phyloP scores from a whole-genome alignment of 2,329 filamentous ascomycete species.

The Harringtonia lauricola region DNA sequence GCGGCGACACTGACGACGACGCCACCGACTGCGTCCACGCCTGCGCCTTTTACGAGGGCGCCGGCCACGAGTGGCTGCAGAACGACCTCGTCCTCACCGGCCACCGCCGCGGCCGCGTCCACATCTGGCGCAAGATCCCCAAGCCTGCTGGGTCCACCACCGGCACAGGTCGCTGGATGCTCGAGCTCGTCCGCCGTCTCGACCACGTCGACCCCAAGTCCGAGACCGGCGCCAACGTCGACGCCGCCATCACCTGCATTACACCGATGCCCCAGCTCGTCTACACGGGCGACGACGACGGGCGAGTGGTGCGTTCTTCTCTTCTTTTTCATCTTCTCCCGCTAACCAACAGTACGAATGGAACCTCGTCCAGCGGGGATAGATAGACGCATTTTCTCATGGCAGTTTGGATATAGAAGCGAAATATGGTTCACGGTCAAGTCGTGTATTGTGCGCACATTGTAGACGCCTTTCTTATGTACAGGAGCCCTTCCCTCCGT shows the following conservation, averaged over 20 bases:
- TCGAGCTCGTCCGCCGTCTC: slow-evolving; percentile 70
- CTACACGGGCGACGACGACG: slow-evolving; percentile 91
- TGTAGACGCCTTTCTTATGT: no score
- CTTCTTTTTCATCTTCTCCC: neutral
- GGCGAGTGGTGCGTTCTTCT: slow-evolving; percentile 63
- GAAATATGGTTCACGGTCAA: no score
- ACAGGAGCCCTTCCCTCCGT: neutral
- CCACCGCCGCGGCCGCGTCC: slow-evolving; percentile 72
- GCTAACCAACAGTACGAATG: slow-evolving; percentile 45
- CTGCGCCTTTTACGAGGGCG: slow-evolving; percentile 88
- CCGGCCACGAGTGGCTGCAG: slow-evolving; percentile 84
- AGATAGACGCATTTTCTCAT: neutral
- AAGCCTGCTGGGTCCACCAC: slow-evolving; percentile 31
- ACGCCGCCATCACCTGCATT: slow-evolving; percentile 74
- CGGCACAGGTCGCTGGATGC: slow-evolving; percentile 63
- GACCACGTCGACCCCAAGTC: slow-evolving; percentile 66
- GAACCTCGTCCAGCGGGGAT: slow-evolving; percentile 40
- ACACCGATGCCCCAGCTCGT: slow-evolving; percentile 71
- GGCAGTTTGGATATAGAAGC: no score
- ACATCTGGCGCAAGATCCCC: slow-evolving; percentile 57
- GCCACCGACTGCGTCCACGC: slow-evolving; percentile 68
- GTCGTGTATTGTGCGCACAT: no score
- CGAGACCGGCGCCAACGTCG: slow-evolving; percentile 44
- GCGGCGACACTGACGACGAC: neutral
- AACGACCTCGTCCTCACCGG: slow-evolving; percentile 81